Base-by-base conservation (phyloP, 2,329 filamentous ascomycete genomes). In the Ophiostoma fasciatum region DNA sequence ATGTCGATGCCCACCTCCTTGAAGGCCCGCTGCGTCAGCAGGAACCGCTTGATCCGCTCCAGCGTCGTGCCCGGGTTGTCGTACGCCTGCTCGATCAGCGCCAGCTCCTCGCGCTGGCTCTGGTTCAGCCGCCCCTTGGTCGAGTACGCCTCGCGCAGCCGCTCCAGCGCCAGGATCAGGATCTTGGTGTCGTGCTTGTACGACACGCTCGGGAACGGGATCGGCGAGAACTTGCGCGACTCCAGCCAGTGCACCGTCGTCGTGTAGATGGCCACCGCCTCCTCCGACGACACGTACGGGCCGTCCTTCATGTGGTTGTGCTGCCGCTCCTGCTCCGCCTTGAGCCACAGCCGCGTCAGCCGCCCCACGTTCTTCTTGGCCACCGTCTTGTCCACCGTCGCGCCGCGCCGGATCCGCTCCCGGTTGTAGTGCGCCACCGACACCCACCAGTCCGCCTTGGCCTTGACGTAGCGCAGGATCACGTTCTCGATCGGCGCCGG, bases 131-230 rank as follows among this genome's bases (percentile, higher is more conserved):
- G 74, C 10, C 90, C 90, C 61, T 98, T 98, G 39, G 96, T 92
- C 1, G 88, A 96, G 59, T 98, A 98, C 9, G 90, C 83, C 57
- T 98, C 90, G 42, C 90, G 75, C 33, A 98, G 64, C 41, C 90
- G 77, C 61, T 98, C 90, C 15, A 98, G 68, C 1, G 90, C 90
- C 41, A 98, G 68, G 48, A 98, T 98, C 31, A 98, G 66, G 46
- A 98, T 98, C 63, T 98, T 98, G 35, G 90, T 98, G 58, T 98
- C 90, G 52, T 98, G 90, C 64, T 98, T 98, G 68, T 98, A 98
- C 3, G 88, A 96, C 28, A 98, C 90, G 54, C 85, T 94, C 1
- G 90, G 90, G 68, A 98, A 98, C 0, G 92, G 92, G 49, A 98
- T 98, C 1, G 90, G 92, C 27, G 92, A 93, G 55, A 94, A 98